A percentile compares a stretch with the other conserved stretches of the same genome.
Conservation (phyloP, 108 stramenopile genomes). For the Skeletonema grethae region DNA sequence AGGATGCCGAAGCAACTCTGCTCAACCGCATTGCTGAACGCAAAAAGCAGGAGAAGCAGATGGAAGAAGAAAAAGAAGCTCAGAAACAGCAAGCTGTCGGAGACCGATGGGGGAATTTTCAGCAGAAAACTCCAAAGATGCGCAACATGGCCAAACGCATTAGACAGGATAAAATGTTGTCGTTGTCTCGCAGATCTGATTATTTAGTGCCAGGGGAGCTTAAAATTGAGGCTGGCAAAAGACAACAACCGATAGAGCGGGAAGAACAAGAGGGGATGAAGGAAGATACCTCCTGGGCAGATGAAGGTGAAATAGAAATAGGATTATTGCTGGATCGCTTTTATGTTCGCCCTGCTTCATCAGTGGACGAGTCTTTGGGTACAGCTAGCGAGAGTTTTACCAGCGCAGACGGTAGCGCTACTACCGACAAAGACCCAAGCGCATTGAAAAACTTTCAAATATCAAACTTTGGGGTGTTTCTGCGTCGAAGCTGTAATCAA, state of each 20-base stretch:
- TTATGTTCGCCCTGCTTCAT: constrained; percentile 29
- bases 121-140: constrained; percentile 1
- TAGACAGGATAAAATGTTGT: neutral
- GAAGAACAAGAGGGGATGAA: neutral
- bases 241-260: neutral
- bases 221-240: constrained; percentile 5
- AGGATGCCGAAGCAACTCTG: constrained; percentile 12
- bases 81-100: constrained; percentile 2
- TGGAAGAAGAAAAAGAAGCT: neutral
- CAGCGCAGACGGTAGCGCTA: neutral
- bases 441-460: constrained; percentile 26
- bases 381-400: neutral
- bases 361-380: constrained; percentile 1
- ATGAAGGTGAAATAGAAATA: constrained; percentile 38
- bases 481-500: constrained; percentile 23
- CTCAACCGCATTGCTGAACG: constrained; percentile 7
- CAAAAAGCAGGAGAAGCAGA: neutral
- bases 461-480: constrained; percentile 20
- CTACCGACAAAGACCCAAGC: constrained; percentile 6
- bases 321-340: constrained; percentile 34
- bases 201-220: neutral
- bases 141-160: neutral
- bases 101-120: neutral
- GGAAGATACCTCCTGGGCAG: constrained; percentile 24
- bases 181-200: neutral